Conservation (phyloP, 345 rosid species). For the Psidium guajava region DNA sequence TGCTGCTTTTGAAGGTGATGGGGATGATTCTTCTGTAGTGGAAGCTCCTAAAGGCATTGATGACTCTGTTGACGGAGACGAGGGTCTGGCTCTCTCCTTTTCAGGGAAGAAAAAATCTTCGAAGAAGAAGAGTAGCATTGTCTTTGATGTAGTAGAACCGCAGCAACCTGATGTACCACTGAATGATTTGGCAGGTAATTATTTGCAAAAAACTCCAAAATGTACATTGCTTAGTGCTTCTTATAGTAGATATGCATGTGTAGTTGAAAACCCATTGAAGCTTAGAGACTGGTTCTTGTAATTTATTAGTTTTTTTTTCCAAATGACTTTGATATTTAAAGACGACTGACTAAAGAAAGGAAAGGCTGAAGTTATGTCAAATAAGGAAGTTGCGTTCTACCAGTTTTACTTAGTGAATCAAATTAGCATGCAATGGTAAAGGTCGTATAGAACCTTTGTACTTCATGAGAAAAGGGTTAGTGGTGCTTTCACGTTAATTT, state of each 20-base stretch:
- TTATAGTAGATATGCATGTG: neutral
- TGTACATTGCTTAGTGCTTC: neutral
- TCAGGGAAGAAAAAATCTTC: slow-evolving; percentile 71
- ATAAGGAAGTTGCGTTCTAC: neutral
- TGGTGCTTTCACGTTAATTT: neutral
- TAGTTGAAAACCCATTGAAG: neutral
- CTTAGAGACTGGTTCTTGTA: neutral
- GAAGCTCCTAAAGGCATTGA: slow-evolving; percentile 9
- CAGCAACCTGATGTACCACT: slow-evolving; percentile 11
- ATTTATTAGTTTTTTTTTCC: neutral
- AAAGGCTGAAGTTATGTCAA: neutral
- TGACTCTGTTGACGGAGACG: slow-evolving; percentile 23
- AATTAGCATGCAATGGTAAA: neutral
- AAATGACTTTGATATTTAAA: neutral
- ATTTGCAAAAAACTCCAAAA: neutral
- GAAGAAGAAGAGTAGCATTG: slow-evolving; percentile 42
- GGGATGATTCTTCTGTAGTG: slow-evolving; percentile 21
- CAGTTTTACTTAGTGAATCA: neutral
- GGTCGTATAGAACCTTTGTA: neutral
- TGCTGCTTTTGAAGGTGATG: slow-evolving; percentile 43
- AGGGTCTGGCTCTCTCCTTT: slow-evolving; percentile 21
- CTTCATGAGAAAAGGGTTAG: neutral
- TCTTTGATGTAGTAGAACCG: slow-evolving; percentile 22
- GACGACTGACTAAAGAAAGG: neutral
- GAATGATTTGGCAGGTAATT: slow-evolving; percentile 4